Evolutionary conservation across 768 basidiomycete species (phyloP).

Genomic region (Rhodotorula toruloides): DNA sequence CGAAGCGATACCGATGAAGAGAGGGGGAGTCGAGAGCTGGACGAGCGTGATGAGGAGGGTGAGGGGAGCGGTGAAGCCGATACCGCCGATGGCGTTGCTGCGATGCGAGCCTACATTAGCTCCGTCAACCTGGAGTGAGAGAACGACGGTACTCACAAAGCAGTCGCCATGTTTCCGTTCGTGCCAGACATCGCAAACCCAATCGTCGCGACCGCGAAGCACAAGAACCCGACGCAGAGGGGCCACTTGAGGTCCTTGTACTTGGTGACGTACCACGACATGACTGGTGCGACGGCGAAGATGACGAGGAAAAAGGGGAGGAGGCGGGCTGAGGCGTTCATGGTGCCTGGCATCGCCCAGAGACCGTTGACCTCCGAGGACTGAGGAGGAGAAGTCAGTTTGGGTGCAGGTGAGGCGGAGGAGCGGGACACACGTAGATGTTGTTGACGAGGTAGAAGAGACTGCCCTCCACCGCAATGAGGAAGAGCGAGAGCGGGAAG

Average conservation of each 20-base stretch:
- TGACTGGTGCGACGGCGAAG: constrained; percentile 8
- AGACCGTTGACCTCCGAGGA: constrained; percentile 5
- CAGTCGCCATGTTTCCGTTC: neutral
- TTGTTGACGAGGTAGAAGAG: constrained; percentile 26
- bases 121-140: too few species aligned
- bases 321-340: constrained; percentile 11
- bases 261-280: constrained; percentile 6
- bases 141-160: neutral
- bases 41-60: constrained; percentile 15
- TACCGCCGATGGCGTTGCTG: constrained; percentile 8
- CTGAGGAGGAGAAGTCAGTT: neutral
- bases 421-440: constrained; percentile 21
- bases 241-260: constrained; percentile 26
- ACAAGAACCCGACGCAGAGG: constrained; percentile 4
- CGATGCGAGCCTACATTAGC: too few species aligned
- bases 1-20: constrained; percentile 23
- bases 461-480: constrained; percentile 21
- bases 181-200: neutral
- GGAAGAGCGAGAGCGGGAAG: constrained; percentile 19
- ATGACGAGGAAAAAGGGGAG: constrained; percentile 20
- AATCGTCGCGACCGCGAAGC: constrained; percentile 8
- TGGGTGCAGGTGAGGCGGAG: neutral
- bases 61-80: constrained; percentile 25
- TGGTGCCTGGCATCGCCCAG: constrained; percentile 10
- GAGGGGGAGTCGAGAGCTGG: constrained; percentile 19